Evolutionary conservation across 1,139 yeast genomes (phyloP).

Genomic region (Chernovozyma aurita): DNA sequence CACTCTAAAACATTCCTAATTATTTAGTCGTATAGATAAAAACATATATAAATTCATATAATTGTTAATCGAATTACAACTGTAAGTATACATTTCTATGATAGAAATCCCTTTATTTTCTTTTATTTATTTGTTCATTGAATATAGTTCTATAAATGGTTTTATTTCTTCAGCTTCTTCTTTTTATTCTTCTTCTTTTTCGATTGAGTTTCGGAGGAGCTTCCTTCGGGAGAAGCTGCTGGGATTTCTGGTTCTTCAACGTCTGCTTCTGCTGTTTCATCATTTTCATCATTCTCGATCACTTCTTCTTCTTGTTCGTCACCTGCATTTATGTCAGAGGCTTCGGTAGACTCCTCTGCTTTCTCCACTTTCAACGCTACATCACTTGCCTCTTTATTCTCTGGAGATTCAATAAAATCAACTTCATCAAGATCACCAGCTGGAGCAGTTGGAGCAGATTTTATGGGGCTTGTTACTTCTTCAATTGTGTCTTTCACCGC

Average conservation of each 20-base stretch:
- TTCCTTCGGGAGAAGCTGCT: slow-evolving; percentile 2
- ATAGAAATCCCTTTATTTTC: too few relatives aligned
- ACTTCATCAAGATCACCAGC: neutral
- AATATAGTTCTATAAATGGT: slow-evolving; percentile 4
- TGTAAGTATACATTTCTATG: too few relatives aligned
- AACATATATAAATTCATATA: too few relatives aligned
- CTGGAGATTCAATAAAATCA: neutral
- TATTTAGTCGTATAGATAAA: too few relatives aligned
- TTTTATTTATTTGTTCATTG: too few relatives aligned
- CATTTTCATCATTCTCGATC: slow-evolving; percentile 8
- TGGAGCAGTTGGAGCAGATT: neutral
- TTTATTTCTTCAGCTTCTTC: slow-evolving; percentile 8
- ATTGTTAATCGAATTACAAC: too few relatives aligned
- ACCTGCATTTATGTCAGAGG: neutral
- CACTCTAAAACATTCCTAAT: too few relatives aligned
- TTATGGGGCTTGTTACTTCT: too few relatives aligned
- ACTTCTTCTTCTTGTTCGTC: slow-evolving; percentile 10
- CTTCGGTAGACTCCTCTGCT: neutral
- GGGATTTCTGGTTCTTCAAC: slow-evolving; percentile 4
- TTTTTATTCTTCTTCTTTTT: slow-evolving; percentile 10
- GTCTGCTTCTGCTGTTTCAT: slow-evolving; percentile 1
- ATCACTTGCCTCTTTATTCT: neutral
- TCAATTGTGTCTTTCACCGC: too few relatives aligned
- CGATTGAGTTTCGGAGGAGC: too few relatives aligned
- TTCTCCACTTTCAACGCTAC: neutral